A percentile compares a stretch with the other conserved stretches of the same genome.
These are phyloP conservation scores for Cladophialophora psammophila DNA, from an alignment of 2,329 filamentous ascomycete species.

Conservation along the genomic window DNA sequence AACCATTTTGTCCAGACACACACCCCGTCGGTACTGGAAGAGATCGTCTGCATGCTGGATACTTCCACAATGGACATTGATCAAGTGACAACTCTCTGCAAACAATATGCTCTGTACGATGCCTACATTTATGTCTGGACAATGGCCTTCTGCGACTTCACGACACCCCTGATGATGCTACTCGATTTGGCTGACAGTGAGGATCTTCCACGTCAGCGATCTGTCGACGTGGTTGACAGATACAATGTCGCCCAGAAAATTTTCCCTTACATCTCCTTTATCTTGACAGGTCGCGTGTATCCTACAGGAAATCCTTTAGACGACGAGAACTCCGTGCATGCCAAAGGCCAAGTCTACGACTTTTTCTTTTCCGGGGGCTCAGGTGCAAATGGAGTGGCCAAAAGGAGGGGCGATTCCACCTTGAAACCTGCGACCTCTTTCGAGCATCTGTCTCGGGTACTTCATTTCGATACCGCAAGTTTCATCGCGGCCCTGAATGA, in stretches of 20 bases:
- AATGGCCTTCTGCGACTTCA: constrained; percentile 83
- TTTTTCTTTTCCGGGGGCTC: constrained; percentile 86
- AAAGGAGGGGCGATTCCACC: neutral
- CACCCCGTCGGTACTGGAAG: constrained; percentile 80
- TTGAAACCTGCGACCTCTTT: constrained; percentile 71
- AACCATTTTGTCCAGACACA: constrained; percentile 79
- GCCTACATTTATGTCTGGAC: constrained; percentile 98
- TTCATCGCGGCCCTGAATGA: constrained; percentile 96
- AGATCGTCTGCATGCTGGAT: constrained; percentile 92
- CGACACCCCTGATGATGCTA: constrained; percentile 87
- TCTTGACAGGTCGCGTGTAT: constrained; percentile 87
- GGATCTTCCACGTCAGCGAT: neutral
- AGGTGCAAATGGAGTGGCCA: constrained; percentile 53
- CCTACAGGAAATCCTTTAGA: constrained; percentile 80
- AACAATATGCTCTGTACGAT: constrained; percentile 90
- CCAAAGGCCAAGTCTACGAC: constrained; percentile 89
- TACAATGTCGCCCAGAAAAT: constrained; percentile 73
- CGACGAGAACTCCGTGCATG: constrained; percentile 74
- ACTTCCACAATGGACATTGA: constrained; percentile 92
- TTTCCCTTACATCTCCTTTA: constrained; percentile 93
- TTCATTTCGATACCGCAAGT: constrained; percentile 88
- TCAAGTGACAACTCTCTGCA: constrained; percentile 88
- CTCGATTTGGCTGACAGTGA: constrained; percentile 27
- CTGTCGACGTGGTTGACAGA: constrained; percentile 45
- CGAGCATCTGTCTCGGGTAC: constrained; percentile 80